Base-by-base conservation (phyloP, 352 stramenopile species). In the Phytophthora lateralis region DNA sequence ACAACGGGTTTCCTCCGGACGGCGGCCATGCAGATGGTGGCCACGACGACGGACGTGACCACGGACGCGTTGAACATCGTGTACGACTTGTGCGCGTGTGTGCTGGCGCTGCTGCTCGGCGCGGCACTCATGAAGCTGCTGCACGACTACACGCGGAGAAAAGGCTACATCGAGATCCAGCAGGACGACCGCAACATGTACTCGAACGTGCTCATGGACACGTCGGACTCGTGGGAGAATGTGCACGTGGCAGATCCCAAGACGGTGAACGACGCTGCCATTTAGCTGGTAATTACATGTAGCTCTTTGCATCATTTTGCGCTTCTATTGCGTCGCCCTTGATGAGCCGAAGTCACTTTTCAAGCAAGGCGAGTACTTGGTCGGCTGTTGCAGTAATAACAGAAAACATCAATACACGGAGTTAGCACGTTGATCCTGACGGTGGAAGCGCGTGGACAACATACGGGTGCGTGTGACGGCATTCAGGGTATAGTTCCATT, bases 171-270 rank as follows among this genome's bases (percentile, higher is more conserved):
- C 34, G 69, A 80, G 45, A 83, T 91, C 48, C 68, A 85, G 26
- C 78, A 89, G 63, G 82, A 92, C 62, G 81, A 88, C 60, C 71
- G 73, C 46, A 64, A 43, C 42, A 78, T 94, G 62, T 92, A 84
- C 64, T 87, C 80, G 42, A 69, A 75, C 15, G 56, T 78, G 57
- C 78, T 94, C 26, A 71, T 82, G 51, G 66, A 66, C 21, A 73
- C 82, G 14, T 85, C 83, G 18, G 82, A 94, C 55, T 94, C 85
- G 58, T 89, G 75, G 74, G 82, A 90, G 35, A 77, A 65, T 18
- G 60, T 85, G 41, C 50, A 49, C 8, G 44, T 66, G 30, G 35
- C 39, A 11, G 42, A 58, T 8, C 15, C 20, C 30, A 59, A 59
- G 50, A 34, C 21, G 24, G 38, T 11, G 21, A 35, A 65, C 21